phyloP scores from a whole-genome alignment of 78 protist species.

The Cavenderia fasciculata region DNA sequence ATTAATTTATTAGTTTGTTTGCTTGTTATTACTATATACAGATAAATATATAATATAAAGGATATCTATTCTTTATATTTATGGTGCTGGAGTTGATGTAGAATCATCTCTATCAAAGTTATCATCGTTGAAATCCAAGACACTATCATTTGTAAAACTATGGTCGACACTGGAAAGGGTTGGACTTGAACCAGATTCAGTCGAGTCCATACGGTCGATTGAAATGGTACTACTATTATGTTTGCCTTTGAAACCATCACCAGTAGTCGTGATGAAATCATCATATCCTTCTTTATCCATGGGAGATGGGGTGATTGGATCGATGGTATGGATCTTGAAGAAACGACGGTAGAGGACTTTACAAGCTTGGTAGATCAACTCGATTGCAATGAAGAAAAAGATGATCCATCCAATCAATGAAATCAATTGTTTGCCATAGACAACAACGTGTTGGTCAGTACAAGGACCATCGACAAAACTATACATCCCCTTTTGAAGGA shows the following conservation, averaged over 20 bases:
- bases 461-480: conserved; percentile 54
- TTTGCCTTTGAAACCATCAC: not conserved
- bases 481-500: conserved; percentile 31
- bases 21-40: no score
- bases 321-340: no score
- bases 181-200: no score
- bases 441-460: not conserved
- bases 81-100: no score
- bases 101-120: no score
- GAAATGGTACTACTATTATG: not conserved
- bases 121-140: no score
- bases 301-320: not conserved
- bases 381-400: conserved; percentile 1
- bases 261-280: not conserved
- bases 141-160: no score
- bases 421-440: not conserved
- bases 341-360: not conserved
- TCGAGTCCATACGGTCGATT: no score
- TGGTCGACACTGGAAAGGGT: no score
- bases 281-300: not conserved
- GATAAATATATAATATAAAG: no score
- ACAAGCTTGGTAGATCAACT: not conserved
- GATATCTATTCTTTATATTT: no score
- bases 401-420: conserved; percentile 18
- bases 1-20: no score